These are phyloP conservation scores for Rhizophlyctis rosea DNA, from an alignment of 192 early-diverging fungal species.

Conservation along the genomic window DNA sequence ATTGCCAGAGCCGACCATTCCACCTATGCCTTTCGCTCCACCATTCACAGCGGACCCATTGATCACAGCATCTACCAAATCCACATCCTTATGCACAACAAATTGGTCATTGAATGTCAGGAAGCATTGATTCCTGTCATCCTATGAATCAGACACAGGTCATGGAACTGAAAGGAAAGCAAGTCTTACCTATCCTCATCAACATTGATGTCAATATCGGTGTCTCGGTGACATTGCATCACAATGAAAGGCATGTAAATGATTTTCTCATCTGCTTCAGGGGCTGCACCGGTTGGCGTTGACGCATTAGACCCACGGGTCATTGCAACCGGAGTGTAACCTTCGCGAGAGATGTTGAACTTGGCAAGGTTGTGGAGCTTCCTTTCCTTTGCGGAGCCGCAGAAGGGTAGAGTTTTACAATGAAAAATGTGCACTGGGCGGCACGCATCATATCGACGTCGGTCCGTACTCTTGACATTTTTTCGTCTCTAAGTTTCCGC, in stretches of 20 bases:
- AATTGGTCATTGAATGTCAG: neutral
- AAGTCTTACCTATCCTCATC: neutral
- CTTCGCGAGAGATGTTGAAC: no score
- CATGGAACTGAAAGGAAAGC: neutral
- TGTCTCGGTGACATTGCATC: neutral
- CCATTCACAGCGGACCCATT: constrained; percentile 43
- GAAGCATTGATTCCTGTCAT: neutral
- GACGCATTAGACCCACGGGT: no score
- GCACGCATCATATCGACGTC: no score
- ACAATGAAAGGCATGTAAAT: neutral
- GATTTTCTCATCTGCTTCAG: neutral
- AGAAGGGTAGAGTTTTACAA: no score
- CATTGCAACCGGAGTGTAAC: no score
- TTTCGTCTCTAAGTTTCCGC: neutral
- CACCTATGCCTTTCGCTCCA: no score
- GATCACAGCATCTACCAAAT: constrained; percentile 25
- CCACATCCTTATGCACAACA: neutral
- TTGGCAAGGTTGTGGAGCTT: no score
- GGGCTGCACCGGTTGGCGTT: no score
- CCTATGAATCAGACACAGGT: no score
- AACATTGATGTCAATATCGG: neutral
- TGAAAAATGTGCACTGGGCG: no score
- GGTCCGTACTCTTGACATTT: neutral
- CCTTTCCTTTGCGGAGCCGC: no score
- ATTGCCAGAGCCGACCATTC: no score